These are phyloP conservation scores for Agarophyton chilense DNA, from an alignment of 23 red algal genomes.

Conservation along the genomic window DNA sequence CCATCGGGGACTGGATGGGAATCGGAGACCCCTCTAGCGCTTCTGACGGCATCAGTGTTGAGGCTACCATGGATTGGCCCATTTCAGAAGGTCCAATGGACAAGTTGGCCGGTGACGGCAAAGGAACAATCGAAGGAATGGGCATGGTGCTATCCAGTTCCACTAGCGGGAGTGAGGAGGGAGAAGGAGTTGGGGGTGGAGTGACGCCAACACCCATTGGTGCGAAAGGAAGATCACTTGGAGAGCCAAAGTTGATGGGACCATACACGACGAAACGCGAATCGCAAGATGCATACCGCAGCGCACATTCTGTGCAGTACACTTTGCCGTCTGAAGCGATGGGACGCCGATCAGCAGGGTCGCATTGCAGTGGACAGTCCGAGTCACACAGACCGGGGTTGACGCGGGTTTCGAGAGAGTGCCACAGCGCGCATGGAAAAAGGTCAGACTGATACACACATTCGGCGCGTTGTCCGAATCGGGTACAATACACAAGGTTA, in stretches of 20 bases:
- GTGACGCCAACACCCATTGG: not conserved
- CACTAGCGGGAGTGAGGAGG: not conserved
- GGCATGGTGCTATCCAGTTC: not conserved
- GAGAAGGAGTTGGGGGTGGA: not conserved
- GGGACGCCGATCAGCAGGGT: not conserved
- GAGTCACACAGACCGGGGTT: conserved; percentile 14
- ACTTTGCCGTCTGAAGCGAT: conserved; percentile 2
- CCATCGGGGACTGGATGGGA: not conserved
- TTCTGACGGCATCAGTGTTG: not conserved
- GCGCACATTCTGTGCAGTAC: conserved; percentile 10
- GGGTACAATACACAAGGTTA: conserved; percentile 1
- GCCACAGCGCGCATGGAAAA: conserved; percentile 22
- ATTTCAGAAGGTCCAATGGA: not conserved
- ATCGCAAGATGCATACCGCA: conserved; percentile 11
- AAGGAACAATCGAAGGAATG: not conserved
- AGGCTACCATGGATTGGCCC: too few relatives aligned
- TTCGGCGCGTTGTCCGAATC: not conserved
- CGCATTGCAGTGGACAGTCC: not conserved
- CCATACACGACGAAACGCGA: conserved; percentile 15
- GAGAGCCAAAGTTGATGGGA: conserved; percentile 10
- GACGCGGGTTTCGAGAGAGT: not conserved
- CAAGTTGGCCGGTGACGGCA: not conserved
- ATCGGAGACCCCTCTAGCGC: not conserved
- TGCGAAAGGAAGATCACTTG: not conserved
- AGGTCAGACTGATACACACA: not conserved